Evolutionary conservation across 768 basidiomycete genomes (phyloP), one percentile per base, ranked within the genome.

Genomic region (Xerocomellus chrysenteron): DNA sequence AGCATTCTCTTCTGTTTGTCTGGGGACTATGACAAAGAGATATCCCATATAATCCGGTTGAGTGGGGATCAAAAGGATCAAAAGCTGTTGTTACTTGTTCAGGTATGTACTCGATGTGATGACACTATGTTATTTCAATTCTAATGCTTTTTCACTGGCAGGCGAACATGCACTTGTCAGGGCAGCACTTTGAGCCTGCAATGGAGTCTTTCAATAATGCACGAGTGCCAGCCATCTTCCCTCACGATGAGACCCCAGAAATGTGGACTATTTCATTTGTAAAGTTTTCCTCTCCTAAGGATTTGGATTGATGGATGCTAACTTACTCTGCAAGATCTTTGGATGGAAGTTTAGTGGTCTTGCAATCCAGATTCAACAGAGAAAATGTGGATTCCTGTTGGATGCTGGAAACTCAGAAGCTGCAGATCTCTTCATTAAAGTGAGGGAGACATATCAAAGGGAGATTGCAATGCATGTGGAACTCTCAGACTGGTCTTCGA

Each of bases 271-370:
- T 63, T 2, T 35, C 54, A 47, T 63, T 63, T 39, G 62, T 63
- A 55, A 44, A 35, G 36, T 50, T 11, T 30, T 57, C 26, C 9
- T 21, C 14, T 12, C 2, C 21, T 5, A 4, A 14, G 35, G 7
- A 4, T 33, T 19, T 6, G 5, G 1, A 13, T 19, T 24, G 24
- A 44, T 5, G 5, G n/a, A 21, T 14, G 16, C 49, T 63, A 21
- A 63, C 30, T 14, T 33, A 5, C 0, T 11, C 11, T 28, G 4
- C n/a, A 52, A 64, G 62, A 49, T 64, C 12, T 64, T 64, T 33
- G 62, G 62, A 21, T 64, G 62, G 62, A 64, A 64, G 11, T 64
- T 64, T n/a, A 63, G 49, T 49, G 61, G 58, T 14, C 55, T 64
- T 16, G 49, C 46, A 3, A 47, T 64, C 40, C 52, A 56, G 39